Evolutionary conservation across 352 stramenopile genomes (phyloP), one percentile per base, ranked within the genome.

Genomic region (Peronosclerospora sorghi): DNA sequence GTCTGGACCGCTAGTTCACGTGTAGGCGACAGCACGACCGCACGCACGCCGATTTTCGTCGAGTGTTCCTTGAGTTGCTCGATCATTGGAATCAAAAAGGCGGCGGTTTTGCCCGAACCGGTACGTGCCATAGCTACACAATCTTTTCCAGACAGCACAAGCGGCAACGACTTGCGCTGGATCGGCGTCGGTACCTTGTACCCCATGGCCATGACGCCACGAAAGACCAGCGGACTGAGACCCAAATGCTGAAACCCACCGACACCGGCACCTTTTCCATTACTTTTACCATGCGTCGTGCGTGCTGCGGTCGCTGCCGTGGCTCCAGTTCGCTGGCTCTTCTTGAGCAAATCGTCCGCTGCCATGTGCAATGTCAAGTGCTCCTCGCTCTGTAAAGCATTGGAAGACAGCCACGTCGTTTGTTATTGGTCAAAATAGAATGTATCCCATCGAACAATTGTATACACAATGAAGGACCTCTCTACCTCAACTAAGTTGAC

Each of bases 1-100:
- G 95, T 99, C 73, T 99, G 97, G 48, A 96, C 68, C 1, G 97
- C 97, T n/a, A 99, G 76, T 63, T 99, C 97, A 35, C 97, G 76
- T 41, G 95, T 98, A 1, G 96, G 95, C n/a, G 86, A 95, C 4
- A 99, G 65, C 32, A 98, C 84, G 37, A 98, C 56, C 5, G 68
- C 81, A 18, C 81, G 79, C 14, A 92, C 62, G 48, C 89, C 86
- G 32, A 95, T 79, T 47, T 86, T 89, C 32, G 68, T 85, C 40
- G 75, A 89, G 56, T 97, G 93, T 49, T 85, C 78, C 56, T 97
- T 82, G 29, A 99, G 65, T 57, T 96, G 96, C 71, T 99, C 91
- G 46, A 99, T 65, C 50, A 98, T 87, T 15, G 96, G 96, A 62
- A 99, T 95, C 0, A 99, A 50, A 62, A 99, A 99, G 0, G 96